Evolutionary conservation across 2,329 filamentous ascomycete genomes (phyloP), one percentile per base, ranked within the genome.

Genomic region (Trichoderma endophyticum): DNA sequence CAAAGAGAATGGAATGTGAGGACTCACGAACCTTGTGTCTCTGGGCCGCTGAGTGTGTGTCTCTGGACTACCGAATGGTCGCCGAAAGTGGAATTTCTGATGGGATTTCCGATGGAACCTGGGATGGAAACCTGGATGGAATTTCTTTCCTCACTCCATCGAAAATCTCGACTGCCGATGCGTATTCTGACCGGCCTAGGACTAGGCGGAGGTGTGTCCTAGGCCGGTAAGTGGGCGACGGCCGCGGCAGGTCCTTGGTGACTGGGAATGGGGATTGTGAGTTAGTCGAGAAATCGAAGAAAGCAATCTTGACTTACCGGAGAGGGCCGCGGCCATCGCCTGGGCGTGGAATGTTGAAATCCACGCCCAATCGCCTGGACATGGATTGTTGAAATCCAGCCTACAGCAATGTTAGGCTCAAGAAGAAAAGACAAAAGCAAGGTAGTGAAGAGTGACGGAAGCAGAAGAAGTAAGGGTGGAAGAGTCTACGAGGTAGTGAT

Each of bases 91-190:
- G 51, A 34, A 39, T 39, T 39, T 18, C 36, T 6, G 36, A 39
- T 34, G 34, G 12, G 34, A 60, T 75, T 79, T 70, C 76, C 71
- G 6, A 79, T 70, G n/a, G 15, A 4, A 36, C 15, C 34, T 36
- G 34, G 34, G 34, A 3, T 36, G 34, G 34, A 14, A 36, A 3
- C 18, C 4, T 18, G 15, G 15, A 39, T 39, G 36, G 78, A 77
- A 57, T 79, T 78, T 36, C 73, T 76, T 4, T 72, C 71, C 9
- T 72, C 73, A 65, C 76, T 80, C 80, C 79, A 81, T 28, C 75
- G 76, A 68, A 79, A 74, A 30, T 76, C 72, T 39, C 78, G 75
- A n/a, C 73, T 75, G 1, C 80, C 79, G 61, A 81, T 78, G 26
- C 71, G 74, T 36, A 81, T 76, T 39, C 73, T 77, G 26, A 81